These are phyloP conservation scores for Henckelia pumila DNA, from an alignment of 257 asterid genomes.

Conservation along the genomic window DNA sequence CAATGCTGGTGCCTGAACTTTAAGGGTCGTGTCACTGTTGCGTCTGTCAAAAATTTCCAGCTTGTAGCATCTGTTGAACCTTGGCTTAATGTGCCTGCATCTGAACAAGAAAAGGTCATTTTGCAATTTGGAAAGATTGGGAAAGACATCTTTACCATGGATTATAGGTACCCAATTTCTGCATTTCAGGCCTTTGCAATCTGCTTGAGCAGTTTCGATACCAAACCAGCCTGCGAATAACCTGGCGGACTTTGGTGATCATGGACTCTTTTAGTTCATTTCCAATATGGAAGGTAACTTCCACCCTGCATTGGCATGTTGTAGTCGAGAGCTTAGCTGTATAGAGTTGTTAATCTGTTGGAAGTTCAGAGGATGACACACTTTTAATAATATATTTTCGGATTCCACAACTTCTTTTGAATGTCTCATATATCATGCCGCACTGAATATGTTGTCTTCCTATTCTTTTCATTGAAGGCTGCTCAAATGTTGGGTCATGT, in stretches of 20 bases:
- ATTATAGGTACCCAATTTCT: slow-evolving; percentile 80
- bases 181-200: slow-evolving; percentile 96
- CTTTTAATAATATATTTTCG: neutral
- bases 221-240: slow-evolving; percentile 96
- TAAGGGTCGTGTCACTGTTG: slow-evolving; percentile 92
- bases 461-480: neutral
- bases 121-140: slow-evolving; percentile 95
- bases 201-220: slow-evolving; percentile 97
- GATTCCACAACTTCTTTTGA: neutral
- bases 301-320: neutral
- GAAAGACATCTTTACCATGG: slow-evolving; percentile 93
- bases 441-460: neutral
- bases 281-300: neutral
- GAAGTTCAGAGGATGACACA: neutral
- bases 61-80: slow-evolving; percentile 78
- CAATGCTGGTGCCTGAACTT: slow-evolving; percentile 97
- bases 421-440: neutral
- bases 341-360: neutral
- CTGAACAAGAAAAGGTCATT: slow-evolving; percentile 82
- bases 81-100: slow-evolving; percentile 51
- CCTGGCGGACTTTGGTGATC: neutral
- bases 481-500: neutral
- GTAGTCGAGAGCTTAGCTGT: neutral
- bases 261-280: too few relatives aligned
- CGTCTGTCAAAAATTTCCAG: slow-evolving; percentile 88